Percentiles rank a stretch among this genome's conserved stretches.
Conservation (phyloP, 768 basidiomycete genomes). For the Kwoniella sp. region DNA sequence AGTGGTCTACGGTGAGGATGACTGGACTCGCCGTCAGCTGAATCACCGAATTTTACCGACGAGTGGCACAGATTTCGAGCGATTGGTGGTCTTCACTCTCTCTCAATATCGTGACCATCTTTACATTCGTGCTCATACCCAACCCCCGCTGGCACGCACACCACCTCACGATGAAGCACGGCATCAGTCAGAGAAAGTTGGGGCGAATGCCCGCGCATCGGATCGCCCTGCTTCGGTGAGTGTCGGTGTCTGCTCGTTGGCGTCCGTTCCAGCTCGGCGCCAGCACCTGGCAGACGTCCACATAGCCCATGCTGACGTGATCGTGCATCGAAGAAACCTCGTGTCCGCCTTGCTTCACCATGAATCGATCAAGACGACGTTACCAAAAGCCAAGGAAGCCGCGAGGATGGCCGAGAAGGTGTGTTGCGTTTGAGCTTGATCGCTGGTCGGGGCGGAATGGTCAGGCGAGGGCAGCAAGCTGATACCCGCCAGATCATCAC, state of each 20-base stretch:
- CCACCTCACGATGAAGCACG: slow-evolving; percentile 72
- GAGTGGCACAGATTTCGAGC: slow-evolving; percentile 18
- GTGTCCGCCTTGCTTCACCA: slow-evolving; percentile 92
- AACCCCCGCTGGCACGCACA: not conserved
- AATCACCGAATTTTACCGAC: no score
- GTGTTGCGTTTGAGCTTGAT: slow-evolving; percentile 3
- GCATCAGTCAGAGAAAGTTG: slow-evolving; percentile 84
- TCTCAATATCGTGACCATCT: not conserved
- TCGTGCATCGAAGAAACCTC: slow-evolving; percentile 71
- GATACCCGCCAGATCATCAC: slow-evolving; percentile 62
- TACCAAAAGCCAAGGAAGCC: slow-evolving; percentile 89
- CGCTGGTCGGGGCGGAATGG: not conserved
- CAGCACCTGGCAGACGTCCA: no score
- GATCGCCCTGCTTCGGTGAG: slow-evolving; percentile 84
- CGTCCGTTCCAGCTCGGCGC: no score
- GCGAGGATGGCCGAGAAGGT: slow-evolving; percentile 92
- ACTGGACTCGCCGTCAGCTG: no score
- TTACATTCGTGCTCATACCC: not conserved
- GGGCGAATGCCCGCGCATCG: slow-evolving; percentile 87
- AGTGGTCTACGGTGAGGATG: not conserved
- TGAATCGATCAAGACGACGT: slow-evolving; percentile 90
- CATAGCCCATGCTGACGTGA: no score
- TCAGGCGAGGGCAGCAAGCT: not conserved
- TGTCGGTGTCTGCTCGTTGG: no score
- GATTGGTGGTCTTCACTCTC: no score